A percentile compares a stretch with the other conserved stretches of the same genome.
Conservation (phyloP, 2,329 filamentous ascomycete species). For the Sclerotinia borealis region DNA sequence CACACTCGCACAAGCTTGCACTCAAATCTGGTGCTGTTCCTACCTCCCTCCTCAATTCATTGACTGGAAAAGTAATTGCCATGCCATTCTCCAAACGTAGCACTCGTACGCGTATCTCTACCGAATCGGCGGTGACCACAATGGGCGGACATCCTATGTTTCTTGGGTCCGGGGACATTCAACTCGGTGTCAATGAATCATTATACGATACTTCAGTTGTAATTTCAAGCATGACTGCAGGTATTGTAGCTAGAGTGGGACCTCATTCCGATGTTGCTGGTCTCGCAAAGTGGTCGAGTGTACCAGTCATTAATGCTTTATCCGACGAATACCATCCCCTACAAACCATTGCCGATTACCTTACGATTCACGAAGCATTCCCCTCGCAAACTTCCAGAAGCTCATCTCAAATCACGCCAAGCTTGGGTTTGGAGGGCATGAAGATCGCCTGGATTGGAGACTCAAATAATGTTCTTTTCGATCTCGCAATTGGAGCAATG, state of each 20-base stretch:
- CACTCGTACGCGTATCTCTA: constrained; percentile 88
- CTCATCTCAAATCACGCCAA: constrained; percentile 14
- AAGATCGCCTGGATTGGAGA: constrained; percentile 97
- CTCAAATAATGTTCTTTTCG: constrained; percentile 94
- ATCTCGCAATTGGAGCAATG: constrained; percentile 78
- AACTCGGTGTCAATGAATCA: constrained; percentile 92
- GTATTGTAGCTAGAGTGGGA: constrained; percentile 74
- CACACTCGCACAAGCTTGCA: constrained; percentile 65
- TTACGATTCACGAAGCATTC: constrained; percentile 81
- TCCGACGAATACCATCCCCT: constrained; percentile 90
- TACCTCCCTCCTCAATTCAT: constrained; percentile 49
- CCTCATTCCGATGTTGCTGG: constrained; percentile 68
- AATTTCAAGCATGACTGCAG: constrained; percentile 88
- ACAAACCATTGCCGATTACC: constrained; percentile 88
- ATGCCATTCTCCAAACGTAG: constrained; percentile 97
- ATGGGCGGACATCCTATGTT: constrained; percentile 97
- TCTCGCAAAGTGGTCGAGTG: constrained; percentile 65
- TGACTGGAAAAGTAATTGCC: constrained; percentile 76
- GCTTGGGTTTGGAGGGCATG: constrained; percentile 68
- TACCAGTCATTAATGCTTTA: constrained; percentile 81
- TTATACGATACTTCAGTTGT: constrained; percentile 88
- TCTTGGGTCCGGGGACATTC: constrained; percentile 89
- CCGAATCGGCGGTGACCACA: constrained; percentile 80
- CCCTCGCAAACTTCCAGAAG: constrained; percentile 35
- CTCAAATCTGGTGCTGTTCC: constrained; percentile 66